These are phyloP conservation scores for Paradendryphiella salina DNA, from an alignment of 2,329 filamentous ascomycete species.

Conservation along the genomic window DNA sequence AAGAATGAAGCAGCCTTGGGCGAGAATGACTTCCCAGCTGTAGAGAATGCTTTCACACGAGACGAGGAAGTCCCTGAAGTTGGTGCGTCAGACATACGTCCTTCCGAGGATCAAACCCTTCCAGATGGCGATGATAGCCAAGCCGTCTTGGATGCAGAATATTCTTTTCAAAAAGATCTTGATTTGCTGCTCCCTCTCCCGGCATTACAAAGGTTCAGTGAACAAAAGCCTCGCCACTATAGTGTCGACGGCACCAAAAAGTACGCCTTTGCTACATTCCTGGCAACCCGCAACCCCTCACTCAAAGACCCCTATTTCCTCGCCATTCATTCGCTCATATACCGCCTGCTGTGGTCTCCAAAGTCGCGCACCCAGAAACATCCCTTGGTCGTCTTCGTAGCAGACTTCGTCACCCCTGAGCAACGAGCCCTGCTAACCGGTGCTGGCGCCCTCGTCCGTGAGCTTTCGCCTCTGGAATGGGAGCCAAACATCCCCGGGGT, in stretches of 20 bases:
- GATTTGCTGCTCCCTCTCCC: slow-evolving; percentile 26
- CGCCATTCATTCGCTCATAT: slow-evolving; percentile 40
- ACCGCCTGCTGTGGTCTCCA: slow-evolving; percentile 40
- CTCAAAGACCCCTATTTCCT: slow-evolving; percentile 43
- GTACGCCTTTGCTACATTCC: slow-evolving; percentile 41
- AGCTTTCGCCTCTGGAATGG: slow-evolving; percentile 37
- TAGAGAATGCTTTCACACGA: too few species aligned
- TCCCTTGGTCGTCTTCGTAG: slow-evolving; percentile 43
- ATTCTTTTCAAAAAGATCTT: slow-evolving; percentile 37
- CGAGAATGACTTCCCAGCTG: not conserved
- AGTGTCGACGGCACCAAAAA: slow-evolving; percentile 16
- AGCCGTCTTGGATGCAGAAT: slow-evolving; percentile 15
- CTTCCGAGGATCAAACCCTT: not conserved
- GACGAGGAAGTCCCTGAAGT: not conserved
- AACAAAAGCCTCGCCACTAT: slow-evolving; percentile 33
- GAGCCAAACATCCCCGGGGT: slow-evolving; percentile 28
- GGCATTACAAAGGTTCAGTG: slow-evolving; percentile 18
- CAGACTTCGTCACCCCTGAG: slow-evolving; percentile 35
- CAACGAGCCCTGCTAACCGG: slow-evolving; percentile 38
- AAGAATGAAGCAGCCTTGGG: not conserved
- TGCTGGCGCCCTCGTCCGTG: slow-evolving; percentile 40
- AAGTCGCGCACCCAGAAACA: slow-evolving; percentile 30
- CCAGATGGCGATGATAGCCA: not conserved
- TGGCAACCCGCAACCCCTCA: slow-evolving; percentile 37
- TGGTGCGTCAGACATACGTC: not conserved